Evolutionary conservation across 2,329 filamentous ascomycete genomes (phyloP).

Genomic region (Aspergillus aculeatus): DNA sequence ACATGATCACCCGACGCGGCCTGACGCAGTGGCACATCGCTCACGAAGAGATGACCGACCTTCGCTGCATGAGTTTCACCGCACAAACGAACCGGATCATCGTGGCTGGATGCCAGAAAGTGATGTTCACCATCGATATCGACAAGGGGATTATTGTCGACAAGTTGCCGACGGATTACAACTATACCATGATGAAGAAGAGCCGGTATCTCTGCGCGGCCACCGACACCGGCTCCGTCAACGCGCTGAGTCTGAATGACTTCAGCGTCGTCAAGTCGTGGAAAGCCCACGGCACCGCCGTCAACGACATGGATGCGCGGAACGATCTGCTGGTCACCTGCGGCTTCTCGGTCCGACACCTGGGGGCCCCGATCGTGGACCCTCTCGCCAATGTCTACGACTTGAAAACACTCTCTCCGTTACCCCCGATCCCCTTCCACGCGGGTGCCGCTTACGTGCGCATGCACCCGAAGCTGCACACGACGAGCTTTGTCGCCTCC

Average conservation of each 20-base stretch:
- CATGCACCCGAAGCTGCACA: constrained; percentile 94
- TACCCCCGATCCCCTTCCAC: constrained; percentile 88
- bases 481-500: constrained; percentile 89
- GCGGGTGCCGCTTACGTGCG: constrained; percentile 90
- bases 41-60: constrained; percentile 75
- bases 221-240: constrained; percentile 75
- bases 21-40: constrained; percentile 84
- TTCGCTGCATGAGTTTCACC: constrained; percentile 94
- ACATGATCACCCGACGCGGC: constrained; percentile 82
- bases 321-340: constrained; percentile 95
- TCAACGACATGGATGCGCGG: constrained; percentile 97
- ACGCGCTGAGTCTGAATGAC: constrained; percentile 78
- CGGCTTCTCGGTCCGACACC: constrained; percentile 81
- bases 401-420: constrained; percentile 81
- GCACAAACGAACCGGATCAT: constrained; percentile 82
- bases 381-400: constrained; percentile 95
- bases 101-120: constrained; percentile 79
- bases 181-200: constrained; percentile 90
- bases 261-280: constrained; percentile 81
- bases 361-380: constrained; percentile 79
- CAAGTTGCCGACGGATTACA: constrained; percentile 68
- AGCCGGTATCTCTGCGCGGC: constrained; percentile 87
- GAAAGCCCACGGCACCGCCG: constrained; percentile 82
- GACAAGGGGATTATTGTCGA: constrained; percentile 72
- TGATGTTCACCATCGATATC: constrained; percentile 75